These are phyloP conservation scores for Phaeodactylum tricornutum DNA, from an alignment of 108 stramenopile genomes.

Conservation along the genomic window DNA sequence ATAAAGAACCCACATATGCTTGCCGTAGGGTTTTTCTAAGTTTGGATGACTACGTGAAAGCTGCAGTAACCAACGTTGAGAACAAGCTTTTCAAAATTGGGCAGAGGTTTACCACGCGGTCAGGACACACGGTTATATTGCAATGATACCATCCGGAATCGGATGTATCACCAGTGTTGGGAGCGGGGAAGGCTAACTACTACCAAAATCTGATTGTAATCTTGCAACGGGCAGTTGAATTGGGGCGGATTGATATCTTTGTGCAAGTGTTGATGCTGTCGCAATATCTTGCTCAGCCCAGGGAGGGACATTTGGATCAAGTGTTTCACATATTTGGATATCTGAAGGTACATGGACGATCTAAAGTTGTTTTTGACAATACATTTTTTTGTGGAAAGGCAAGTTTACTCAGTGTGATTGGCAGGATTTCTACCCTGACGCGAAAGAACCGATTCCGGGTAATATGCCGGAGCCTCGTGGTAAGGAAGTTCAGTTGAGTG, in stretches of 20 bases:
- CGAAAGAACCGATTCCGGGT: constrained; percentile 5
- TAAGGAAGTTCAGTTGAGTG: constrained; percentile 9
- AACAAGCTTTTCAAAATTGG: too few species aligned
- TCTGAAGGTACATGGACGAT: constrained; percentile 15
- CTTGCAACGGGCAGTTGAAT: constrained; percentile 24
- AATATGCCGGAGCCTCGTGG: constrained; percentile 22
- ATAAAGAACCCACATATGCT: too few species aligned
- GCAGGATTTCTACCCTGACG: constrained; percentile 5
- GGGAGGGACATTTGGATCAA: constrained; percentile 31
- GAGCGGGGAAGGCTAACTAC: too few species aligned
- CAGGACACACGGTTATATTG: too few species aligned
- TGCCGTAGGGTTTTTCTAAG: too few species aligned
- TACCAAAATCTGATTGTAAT: constrained; percentile 29
- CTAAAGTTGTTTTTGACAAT: constrained; percentile 36
- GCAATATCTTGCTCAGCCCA: constrained; percentile 27
- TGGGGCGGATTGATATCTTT: constrained; percentile 27
- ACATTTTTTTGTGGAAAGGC: constrained; percentile 3
- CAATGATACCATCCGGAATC: too few species aligned
- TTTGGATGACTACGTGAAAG: too few species aligned
- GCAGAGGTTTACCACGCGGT: too few species aligned
- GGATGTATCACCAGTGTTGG: too few species aligned
- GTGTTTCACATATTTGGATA: constrained; percentile 32
- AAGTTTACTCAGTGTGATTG: background rate
- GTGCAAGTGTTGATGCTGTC: constrained; percentile 36
- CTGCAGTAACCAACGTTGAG: too few species aligned